These are phyloP conservation scores for Lasiodiplodia sp. DNA, from an alignment of 2,329 filamentous ascomycete genomes.

Conservation along the genomic window DNA sequence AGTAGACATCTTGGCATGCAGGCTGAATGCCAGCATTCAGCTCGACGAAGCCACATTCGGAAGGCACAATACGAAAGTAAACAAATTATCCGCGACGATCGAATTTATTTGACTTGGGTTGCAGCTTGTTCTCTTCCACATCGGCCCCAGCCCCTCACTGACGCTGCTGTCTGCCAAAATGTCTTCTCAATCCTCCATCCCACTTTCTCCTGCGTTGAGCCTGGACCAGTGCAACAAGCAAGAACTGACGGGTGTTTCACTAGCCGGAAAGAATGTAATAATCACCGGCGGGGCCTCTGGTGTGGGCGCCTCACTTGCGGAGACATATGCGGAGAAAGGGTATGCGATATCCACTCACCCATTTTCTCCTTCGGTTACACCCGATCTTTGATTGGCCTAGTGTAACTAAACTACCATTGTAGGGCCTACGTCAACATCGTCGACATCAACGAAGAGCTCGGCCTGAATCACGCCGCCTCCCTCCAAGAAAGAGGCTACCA, in stretches of 20 bases:
- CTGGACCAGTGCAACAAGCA: not conserved
- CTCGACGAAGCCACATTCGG: no score
- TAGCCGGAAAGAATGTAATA: conserved; percentile 14
- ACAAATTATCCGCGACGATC: not conserved
- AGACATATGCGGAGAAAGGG: conserved; percentile 13
- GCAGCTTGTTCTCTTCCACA: not conserved
- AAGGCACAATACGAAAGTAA: not conserved
- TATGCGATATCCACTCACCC: not conserved
- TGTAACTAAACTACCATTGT: not conserved
- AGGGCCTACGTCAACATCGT: conserved; percentile 39
- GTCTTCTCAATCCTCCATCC: not conserved
- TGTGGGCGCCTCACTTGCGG: conserved; percentile 2
- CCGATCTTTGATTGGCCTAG: no score
- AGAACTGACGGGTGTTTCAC: not conserved
- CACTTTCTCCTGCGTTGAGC: not conserved
- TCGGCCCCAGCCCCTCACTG: not conserved
- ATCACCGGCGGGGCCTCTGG: conserved; percentile 27
- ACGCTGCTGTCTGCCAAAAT: not conserved
- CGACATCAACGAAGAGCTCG: conserved; percentile 37
- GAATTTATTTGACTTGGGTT: not conserved
- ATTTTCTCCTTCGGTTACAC: not conserved
- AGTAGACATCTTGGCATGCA: not conserved
- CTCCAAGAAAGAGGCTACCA: conserved; percentile 33
- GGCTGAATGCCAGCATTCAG: not conserved
- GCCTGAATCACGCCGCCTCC: conserved; percentile 29